phyloP scores from a whole-genome alignment of 2,329 filamentous ascomycete species.

The Neopestalotiopsis rosae region DNA sequence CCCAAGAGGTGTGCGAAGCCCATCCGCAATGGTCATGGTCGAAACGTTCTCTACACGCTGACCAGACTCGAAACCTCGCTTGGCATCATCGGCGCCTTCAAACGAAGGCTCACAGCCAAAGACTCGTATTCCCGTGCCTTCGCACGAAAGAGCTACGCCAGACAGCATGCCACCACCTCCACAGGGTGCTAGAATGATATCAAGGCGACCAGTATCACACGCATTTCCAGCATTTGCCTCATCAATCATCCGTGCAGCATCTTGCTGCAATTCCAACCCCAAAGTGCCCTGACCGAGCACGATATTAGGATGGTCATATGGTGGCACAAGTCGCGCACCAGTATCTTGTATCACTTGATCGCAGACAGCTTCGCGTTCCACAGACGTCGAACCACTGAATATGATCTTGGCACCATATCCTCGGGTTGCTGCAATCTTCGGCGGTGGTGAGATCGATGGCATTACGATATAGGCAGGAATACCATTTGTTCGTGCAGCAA shows the following conservation, averaged over 20 bases:
- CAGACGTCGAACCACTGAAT: conserved; percentile 80
- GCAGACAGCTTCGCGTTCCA: conserved; percentile 81
- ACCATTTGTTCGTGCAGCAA: conserved; percentile 75
- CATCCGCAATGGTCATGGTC: conserved; percentile 88
- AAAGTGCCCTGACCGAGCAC: conserved; percentile 93
- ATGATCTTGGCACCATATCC: conserved; percentile 79
- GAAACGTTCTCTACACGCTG: conserved; percentile 70
- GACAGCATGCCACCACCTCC: conserved; percentile 89
- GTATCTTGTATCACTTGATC: conserved; percentile 70
- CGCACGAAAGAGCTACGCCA: conserved; percentile 78
- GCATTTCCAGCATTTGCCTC: conserved; percentile 27
- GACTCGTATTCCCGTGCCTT: conserved; percentile 73
- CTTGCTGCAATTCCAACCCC: conserved; percentile 79
- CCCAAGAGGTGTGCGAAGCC: conserved; percentile 85
- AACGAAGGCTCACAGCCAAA: conserved; percentile 88
- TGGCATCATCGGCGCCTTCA: conserved; percentile 83
- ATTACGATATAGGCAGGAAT: conserved; percentile 91
- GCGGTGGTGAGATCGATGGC: conserved; percentile 83
- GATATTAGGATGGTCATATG: conserved; percentile 91
- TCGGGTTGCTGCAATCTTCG: conserved; percentile 83
- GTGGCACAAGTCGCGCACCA: conserved; percentile 80
- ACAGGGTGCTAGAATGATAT: conserved; percentile 81
- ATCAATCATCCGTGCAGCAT: conserved; percentile 64
- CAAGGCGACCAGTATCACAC: conserved; percentile 42
- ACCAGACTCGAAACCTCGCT: conserved; percentile 70